Percentiles rank a stretch among this genome's conserved stretches.
Conservation (phyloP, 768 basidiomycete genomes). For the Heimioporus sp. region DNA sequence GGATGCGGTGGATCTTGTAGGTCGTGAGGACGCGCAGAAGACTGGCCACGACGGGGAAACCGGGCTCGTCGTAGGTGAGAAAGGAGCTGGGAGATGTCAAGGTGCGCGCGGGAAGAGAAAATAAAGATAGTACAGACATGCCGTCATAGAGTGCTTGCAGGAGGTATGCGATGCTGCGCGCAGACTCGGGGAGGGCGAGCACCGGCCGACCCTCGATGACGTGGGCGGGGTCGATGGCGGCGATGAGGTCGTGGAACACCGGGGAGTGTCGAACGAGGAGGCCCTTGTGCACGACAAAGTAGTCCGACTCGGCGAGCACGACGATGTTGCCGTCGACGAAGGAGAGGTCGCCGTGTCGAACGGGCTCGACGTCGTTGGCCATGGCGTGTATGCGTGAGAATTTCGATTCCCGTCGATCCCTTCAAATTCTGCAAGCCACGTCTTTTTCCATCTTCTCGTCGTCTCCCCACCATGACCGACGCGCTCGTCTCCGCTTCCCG, state of each 20-base stretch:
- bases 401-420: not conserved
- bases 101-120: conserved; percentile 2
- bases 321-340: conserved; percentile 73
- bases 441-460: not conserved
- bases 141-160: conserved; percentile 70
- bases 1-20: conserved; percentile 59
- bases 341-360: conserved; percentile 51
- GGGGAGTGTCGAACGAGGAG: conserved; percentile 63
- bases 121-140: conserved; percentile 42
- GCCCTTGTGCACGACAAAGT: conserved; percentile 70
- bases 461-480: conserved; percentile 32
- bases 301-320: conserved; percentile 51
- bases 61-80: conserved; percentile 44
- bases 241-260: conserved; percentile 43
- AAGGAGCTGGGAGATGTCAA: conserved; percentile 38
- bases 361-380: conserved; percentile 18
- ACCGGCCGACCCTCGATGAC: conserved; percentile 56
- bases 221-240: conserved; percentile 22
- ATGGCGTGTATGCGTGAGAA: conserved; percentile 21
- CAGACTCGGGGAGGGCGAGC: conserved; percentile 50
- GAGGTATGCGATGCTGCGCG: conserved; percentile 58
- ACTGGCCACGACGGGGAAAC: conserved; percentile 53
- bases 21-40: conserved; percentile 63
- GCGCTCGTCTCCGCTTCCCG: conserved; percentile 40
- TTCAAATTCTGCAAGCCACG: conserved; percentile 11